A percentile compares a stretch with the other conserved stretches of the same genome.
These are phyloP conservation scores for Colletotrichum neosansevieriae DNA, from an alignment of 2,329 filamentous ascomycete species.

Conservation along the genomic window DNA sequence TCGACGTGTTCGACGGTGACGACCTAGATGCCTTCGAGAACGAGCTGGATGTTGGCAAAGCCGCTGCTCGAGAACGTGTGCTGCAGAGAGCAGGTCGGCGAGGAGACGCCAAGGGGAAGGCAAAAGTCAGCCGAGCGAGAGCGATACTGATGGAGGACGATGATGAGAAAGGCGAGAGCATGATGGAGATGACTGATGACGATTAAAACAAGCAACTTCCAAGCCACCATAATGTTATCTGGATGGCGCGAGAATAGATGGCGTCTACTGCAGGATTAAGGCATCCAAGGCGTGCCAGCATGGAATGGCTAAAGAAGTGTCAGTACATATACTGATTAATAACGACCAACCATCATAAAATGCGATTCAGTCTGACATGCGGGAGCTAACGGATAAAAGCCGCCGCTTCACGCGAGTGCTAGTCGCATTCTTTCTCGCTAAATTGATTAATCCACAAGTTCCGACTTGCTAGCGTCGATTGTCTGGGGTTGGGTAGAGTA, in stretches of 20 bases:
- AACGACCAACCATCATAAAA: constrained; percentile 1
- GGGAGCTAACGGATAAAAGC: not conserved
- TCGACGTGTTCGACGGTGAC: constrained; percentile 59
- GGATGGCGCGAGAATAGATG: not conserved
- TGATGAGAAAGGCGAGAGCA: constrained; percentile 56
- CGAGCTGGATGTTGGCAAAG: constrained; percentile 61
- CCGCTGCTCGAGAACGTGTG: constrained; percentile 54
- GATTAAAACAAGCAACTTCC: constrained; percentile 48
- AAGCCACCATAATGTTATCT: constrained; percentile 16
- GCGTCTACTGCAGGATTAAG: constrained; percentile 18
- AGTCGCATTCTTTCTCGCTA: constrained; percentile 18
- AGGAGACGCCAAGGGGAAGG: constrained; percentile 59
- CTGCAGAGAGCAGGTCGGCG: constrained; percentile 47
- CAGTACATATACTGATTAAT: constrained; percentile 14
- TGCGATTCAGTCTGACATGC: not conserved
- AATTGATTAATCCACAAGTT: constrained; percentile 15
- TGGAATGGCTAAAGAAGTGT: not conserved
- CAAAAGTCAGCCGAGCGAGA: constrained; percentile 52
- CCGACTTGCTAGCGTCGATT: constrained; percentile 14
- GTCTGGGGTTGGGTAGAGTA: not conserved
- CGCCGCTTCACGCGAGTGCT: constrained; percentile 1
- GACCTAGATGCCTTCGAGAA: constrained; percentile 65
- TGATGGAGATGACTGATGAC: constrained; percentile 70
- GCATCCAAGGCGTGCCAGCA: not conserved
- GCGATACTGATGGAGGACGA: constrained; percentile 51